Evolutionary conservation across 1,139 yeast species (phyloP).

Genomic region (Yamadazyma siamensis): DNA sequence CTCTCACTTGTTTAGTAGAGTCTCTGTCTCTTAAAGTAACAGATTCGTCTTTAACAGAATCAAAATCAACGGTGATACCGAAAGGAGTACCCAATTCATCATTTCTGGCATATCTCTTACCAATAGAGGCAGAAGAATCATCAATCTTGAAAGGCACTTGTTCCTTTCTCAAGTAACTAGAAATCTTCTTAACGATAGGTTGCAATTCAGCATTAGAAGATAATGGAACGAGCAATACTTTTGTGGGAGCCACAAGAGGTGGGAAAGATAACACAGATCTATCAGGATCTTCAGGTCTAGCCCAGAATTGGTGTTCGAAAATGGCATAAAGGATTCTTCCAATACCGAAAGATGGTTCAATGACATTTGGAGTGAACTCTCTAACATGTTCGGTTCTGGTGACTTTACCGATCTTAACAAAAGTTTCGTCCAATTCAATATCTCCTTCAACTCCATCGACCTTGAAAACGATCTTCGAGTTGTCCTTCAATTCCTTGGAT

Average conservation of each 20-base stretch:
- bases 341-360: constrained; percentile 98
- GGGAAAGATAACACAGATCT: constrained; percentile 93
- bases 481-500: constrained; percentile 60
- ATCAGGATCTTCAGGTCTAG: constrained; percentile 87
- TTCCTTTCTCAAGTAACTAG: constrained; percentile 67
- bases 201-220: constrained; percentile 79
- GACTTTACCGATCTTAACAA: constrained; percentile 73
- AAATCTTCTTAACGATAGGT: constrained; percentile 70
- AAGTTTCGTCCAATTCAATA: constrained; percentile 68
- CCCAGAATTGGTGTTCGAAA: constrained; percentile 94
- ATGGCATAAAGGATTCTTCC: constrained; percentile 94
- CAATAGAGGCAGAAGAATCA: constrained; percentile 96
- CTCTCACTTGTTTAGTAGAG: constrained; percentile 95
- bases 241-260: constrained; percentile 96
- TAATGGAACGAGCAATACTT: constrained; percentile 92
- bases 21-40: constrained; percentile 98
- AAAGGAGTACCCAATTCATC: constrained; percentile 99
- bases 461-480: constrained; percentile 62
- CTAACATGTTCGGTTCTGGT: constrained; percentile 86
- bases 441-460: constrained; percentile 58
- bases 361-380: constrained; percentile 95
- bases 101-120: constrained; percentile 97
- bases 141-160: constrained; percentile 95
- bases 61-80: constrained; percentile 97
- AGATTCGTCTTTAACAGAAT: constrained; percentile 82